A percentile compares a stretch with the other conserved stretches of the same genome.
Evolutionary conservation across 768 basidiomycete genomes (phyloP).

Genomic region (Lactarius vividus): DNA sequence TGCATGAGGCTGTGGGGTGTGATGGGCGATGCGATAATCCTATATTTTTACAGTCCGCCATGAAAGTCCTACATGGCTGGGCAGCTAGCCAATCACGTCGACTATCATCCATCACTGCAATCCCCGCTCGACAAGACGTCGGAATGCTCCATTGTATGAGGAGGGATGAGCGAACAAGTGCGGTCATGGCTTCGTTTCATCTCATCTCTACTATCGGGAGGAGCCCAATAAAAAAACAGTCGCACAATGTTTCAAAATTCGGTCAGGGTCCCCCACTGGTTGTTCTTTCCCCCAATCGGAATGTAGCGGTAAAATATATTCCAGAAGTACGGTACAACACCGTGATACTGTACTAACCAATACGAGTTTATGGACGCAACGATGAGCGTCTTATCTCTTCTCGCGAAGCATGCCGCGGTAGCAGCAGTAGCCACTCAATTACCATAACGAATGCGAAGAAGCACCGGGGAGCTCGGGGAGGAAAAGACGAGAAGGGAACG

Average conservation of each 20-base stretch:
- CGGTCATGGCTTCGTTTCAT: too few species aligned
- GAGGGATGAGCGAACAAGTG: too few species aligned
- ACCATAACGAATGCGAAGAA: background rate
- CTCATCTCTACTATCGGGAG: too few species aligned
- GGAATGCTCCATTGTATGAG: too few species aligned
- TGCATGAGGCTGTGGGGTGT: background rate
- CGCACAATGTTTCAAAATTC: background rate
- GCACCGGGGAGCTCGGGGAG: background rate
- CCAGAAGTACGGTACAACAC: too few species aligned
- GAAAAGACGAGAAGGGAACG: background rate
- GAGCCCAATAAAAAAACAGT: background rate
- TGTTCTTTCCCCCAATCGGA: background rate
- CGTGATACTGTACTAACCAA: too few species aligned
- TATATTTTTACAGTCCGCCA: background rate
- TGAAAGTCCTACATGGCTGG: background rate
- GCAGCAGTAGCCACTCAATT: background rate
- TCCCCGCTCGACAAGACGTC: too few species aligned
- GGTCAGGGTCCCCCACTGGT: too few species aligned
- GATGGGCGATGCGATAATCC: background rate
- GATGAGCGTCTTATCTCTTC: background rate
- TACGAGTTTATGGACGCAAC: too few species aligned
- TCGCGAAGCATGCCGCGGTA: background rate
- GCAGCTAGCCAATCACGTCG: background rate
- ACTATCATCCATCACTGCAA: too few species aligned
- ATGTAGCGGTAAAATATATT: background rate